phyloP scores from a whole-genome alignment of 192 early-diverging fungal genomes.

The Backusella morwellensis region DNA sequence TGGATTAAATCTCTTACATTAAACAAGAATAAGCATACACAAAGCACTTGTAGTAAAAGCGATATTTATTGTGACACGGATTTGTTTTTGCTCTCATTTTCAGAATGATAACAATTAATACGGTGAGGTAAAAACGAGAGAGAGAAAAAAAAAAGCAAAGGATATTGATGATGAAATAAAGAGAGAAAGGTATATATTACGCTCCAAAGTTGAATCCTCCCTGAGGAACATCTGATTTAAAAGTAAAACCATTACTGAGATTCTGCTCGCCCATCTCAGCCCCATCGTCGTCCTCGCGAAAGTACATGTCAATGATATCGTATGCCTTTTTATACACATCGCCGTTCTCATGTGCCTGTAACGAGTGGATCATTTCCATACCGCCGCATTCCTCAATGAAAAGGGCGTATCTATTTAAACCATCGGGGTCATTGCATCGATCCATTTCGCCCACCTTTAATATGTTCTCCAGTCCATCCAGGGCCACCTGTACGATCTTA shows the following conservation, averaged over 20 bases:
- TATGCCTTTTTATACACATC: slow-evolving; percentile 98
- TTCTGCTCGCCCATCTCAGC: slow-evolving; percentile 67
- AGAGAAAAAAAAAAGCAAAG: background rate
- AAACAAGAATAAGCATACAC: too few relatives aligned
- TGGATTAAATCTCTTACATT: too few relatives aligned
- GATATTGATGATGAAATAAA: background rate
- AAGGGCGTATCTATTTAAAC: slow-evolving; percentile 84
- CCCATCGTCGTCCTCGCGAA: slow-evolving; percentile 80
- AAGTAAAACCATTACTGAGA: slow-evolving; percentile 82
- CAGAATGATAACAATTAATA: too few relatives aligned
- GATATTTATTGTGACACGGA: too few relatives aligned
- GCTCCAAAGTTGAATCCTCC: slow-evolving; percentile 81
- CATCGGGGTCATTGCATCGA: slow-evolving; percentile 53
- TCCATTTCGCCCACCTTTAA: slow-evolving; percentile 94
- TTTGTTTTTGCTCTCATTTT: too few relatives aligned
- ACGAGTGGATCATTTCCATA: slow-evolving; percentile 91
- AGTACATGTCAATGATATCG: slow-evolving; percentile 95
- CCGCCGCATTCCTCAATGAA: slow-evolving; percentile 93
- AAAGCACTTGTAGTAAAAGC: too few relatives aligned
- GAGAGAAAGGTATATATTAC: background rate
- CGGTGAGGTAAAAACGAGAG: background rate
- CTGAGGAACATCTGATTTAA: slow-evolving; percentile 64
- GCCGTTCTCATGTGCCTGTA: slow-evolving; percentile 94
- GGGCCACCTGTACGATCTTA: slow-evolving; percentile 95
- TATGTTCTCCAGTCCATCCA: slow-evolving; percentile 98